Percentiles rank a stretch among this genome's conserved stretches.
These are phyloP conservation scores for Liquidambar formosana DNA, from an alignment of 164 flowering plant genomes.

Conservation along the genomic window DNA sequence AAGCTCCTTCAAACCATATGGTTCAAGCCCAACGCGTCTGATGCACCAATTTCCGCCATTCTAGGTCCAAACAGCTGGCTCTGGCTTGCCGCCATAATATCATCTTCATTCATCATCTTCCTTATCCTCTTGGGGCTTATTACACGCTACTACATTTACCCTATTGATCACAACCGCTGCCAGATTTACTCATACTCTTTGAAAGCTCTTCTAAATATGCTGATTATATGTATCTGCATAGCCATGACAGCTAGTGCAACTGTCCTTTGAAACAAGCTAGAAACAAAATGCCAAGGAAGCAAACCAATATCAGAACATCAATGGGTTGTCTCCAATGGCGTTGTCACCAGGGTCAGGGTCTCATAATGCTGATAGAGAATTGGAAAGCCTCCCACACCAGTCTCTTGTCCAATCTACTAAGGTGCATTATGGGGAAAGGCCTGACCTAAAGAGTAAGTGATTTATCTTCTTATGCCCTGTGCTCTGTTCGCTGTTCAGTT, in stretches of 20 bases:
- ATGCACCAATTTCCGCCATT: slow-evolving; percentile 52
- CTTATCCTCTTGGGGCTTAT: slow-evolving; percentile 53
- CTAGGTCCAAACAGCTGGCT: slow-evolving; percentile 78
- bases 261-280: slow-evolving; percentile 67
- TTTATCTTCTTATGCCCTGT: neutral
- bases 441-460: slow-evolving; percentile 64
- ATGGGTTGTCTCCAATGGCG: slow-evolving; percentile 37
- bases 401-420: slow-evolving; percentile 52
- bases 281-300: slow-evolving; percentile 37
- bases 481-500: too few species aligned
- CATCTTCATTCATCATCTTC: slow-evolving; percentile 64
- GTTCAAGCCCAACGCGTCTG: slow-evolving; percentile 61
- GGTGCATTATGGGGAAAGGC: slow-evolving; percentile 65
- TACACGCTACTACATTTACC: slow-evolving; percentile 58
- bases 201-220: slow-evolving; percentile 36
- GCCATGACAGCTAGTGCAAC: slow-evolving; percentile 42
- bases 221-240: slow-evolving; percentile 49
- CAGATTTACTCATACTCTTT: slow-evolving; percentile 30
- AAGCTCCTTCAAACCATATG: slow-evolving; percentile 35
- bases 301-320: slow-evolving; percentile 40
- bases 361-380: slow-evolving; percentile 42
- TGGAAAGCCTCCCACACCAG: slow-evolving; percentile 64
- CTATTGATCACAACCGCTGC: slow-evolving; percentile 59
- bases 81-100: slow-evolving; percentile 66
- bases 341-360: slow-evolving; percentile 28